Base-by-base conservation (phyloP, 2,329 filamentous ascomycete species). In the Penicillium sp. region DNA sequence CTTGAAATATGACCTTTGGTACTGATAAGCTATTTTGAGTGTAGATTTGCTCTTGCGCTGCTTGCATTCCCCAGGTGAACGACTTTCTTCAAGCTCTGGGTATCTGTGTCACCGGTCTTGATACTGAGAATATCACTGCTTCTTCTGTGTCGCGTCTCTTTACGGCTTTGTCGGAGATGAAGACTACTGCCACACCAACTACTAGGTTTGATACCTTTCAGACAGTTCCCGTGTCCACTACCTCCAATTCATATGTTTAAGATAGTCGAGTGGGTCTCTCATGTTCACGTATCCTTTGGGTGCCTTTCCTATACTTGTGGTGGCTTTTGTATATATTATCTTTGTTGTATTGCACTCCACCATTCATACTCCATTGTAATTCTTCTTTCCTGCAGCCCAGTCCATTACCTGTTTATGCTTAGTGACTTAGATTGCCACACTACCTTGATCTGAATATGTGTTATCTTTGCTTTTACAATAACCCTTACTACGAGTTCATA, bases 31-130 rank as follows among this genome's bases (percentile, higher is more conserved):
- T 25, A 9, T 23, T n/a, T n/a, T n/a, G n/a, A 25, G 18, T 35
- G 20, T 29, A 66, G 64, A 57, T 66, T 6, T 66, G 64, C 22
- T 52, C 59, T 11, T 66, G 63, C 33, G 58, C 56, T 6, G 63
- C 59, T 22, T 66, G 64, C 37, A 27, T 63, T 15, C 58, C 64
- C 1, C 7, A 14, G 3, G 6, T 63, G 4, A 43, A 40, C 20
- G 58, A 49, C 25, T 31, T 63, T 8, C 43, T 66, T 26, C 42
- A 46, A 41, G 42, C 54, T 14, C 52, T 65, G 4, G 61, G 63
- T 8, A 18, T 65, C 9, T 65, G 63, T n/a, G 50, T 56, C 4
- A 20, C 46, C 14, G 31, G 9, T 42, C n/a, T 27, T 27, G 22
- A 47, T 22, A 23, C 14, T 14, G 44, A 33, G 14, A 18, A 27